Conservation (phyloP, 495 filamentous ascomycete species). For the Penicillium goetzii region DNA sequence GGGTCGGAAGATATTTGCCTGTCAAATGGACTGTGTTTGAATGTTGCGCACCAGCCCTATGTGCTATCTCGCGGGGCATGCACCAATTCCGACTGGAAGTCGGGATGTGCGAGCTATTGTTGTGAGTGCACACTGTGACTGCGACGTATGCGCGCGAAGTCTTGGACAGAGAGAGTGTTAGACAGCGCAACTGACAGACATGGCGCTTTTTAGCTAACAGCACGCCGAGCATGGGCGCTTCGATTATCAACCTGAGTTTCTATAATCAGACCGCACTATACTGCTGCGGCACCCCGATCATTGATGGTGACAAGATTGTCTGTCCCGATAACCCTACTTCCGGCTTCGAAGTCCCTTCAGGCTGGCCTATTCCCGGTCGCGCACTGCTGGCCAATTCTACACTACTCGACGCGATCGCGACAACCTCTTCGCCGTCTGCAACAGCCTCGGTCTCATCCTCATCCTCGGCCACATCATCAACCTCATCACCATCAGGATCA, state of each 20-base stretch:
- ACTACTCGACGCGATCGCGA: conserved; percentile 1
- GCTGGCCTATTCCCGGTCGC: background rate
- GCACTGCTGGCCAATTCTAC: conserved; percentile 5
- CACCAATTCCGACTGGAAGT: conserved; percentile 6
- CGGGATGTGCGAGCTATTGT: conserved; percentile 4
- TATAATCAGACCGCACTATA: conserved; percentile 3
- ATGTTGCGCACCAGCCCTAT: background rate
- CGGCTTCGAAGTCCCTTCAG: conserved; percentile 10
- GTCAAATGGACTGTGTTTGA: conserved; percentile 9
- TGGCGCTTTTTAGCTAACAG: background rate
- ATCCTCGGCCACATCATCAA: background rate
- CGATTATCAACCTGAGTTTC: conserved; percentile 10
- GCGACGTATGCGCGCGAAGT: background rate
- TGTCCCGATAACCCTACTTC: conserved; percentile 2
- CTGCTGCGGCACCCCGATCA: conserved; percentile 11
- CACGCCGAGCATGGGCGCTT: conserved; percentile 4
- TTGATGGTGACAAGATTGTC: conserved; percentile 3
- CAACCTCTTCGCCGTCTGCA: background rate
- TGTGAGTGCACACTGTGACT: background rate
- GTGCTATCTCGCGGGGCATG: conserved; percentile 8
- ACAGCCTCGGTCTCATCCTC: background rate
- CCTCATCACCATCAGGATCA: background rate
- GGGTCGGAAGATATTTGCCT: conserved; percentile 8
- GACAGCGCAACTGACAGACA: background rate
- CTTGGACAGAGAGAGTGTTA: background rate